phyloP scores from a whole-genome alignment of 306 rosid genomes.

The Casuarina cunninghamiana region DNA sequence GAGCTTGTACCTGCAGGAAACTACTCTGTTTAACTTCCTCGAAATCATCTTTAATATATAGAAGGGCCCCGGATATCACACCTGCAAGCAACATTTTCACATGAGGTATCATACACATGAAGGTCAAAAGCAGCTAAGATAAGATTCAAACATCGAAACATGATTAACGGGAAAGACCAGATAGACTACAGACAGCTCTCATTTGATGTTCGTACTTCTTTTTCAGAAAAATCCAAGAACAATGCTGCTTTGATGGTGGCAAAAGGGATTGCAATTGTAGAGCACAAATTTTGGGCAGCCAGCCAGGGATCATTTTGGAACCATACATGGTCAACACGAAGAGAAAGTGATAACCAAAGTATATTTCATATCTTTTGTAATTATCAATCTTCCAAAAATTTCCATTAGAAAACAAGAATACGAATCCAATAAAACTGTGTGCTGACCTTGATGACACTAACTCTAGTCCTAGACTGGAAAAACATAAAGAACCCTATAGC shows the following conservation, averaged over 20 bases:
- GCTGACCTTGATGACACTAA: not conserved
- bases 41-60: conserved; percentile 61
- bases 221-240: not conserved
- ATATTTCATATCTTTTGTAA: not conserved
- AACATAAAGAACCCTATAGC: not conserved
- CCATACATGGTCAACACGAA: not conserved
- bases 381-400: not conserved
- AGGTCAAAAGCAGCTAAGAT: not conserved
- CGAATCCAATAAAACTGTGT: not conserved
- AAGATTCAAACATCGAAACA: not conserved
- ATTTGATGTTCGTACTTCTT: not conserved
- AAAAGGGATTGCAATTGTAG: not conserved
- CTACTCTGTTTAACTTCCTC: conserved; percentile 49
- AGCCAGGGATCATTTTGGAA: not conserved
- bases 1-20: conserved; percentile 49
- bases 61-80: conserved; percentile 61
- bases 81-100: conserved; percentile 33
- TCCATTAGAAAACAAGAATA: not conserved
- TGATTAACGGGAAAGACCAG: not conserved
- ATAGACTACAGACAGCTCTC: not conserved
- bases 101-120: not conserved
- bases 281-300: not conserved
- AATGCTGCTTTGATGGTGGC: not conserved
- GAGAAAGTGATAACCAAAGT: not conserved
- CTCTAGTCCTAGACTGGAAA: not conserved